Evolutionary conservation across 1,139 yeast species (phyloP), one percentile per base, ranked within the genome.

Genomic region (Nadsonia commutata): DNA sequence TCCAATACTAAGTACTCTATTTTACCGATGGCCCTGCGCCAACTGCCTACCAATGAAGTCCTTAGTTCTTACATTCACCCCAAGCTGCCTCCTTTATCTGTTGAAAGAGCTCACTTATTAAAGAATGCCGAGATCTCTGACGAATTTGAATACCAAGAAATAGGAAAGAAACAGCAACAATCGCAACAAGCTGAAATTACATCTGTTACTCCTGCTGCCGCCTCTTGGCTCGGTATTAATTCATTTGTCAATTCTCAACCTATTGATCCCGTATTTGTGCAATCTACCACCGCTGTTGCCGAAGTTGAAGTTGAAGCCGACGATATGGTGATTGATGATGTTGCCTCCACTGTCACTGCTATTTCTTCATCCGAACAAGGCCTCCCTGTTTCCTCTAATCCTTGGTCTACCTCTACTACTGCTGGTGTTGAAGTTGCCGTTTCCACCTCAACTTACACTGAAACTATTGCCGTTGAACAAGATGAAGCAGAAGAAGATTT

Each of bases 51-150:
- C 21, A 64, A 66, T 43, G 64, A 62, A 27, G 63, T 70, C 3
- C 59, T 83, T 22, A 45, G 52, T 78, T 55, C 69, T 77, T 2
- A 84, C 53, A 71, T 76, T 48, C 82, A 82, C 53, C 94, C 95
- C 36, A 68, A 93, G 51, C 74, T 85, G 51, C 95, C 95, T 2
- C 73, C 84, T 2, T 41, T 49, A 9, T 46, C 52, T 60, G 33
- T 62, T 67, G 43, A 59, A 65, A 41, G 62, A 59, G 54, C 43
- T 40, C 46, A 36, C 46, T 39, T 38, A 50, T 46, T 2, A 58
- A 53, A 21, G 57, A 52, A 2, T 56, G 51, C 9, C 6, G 50
- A 46, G 2, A 56, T 51, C 19, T 52, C 52, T 40, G 50, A 51
- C 38, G 56, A 62, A 43, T 51, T 51, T 40, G 45, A 55, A 51